Evolutionary conservation across 208 protist species (phyloP), one percentile per base, ranked within the genome.

Genomic region (Leishmania mexicana): DNA sequence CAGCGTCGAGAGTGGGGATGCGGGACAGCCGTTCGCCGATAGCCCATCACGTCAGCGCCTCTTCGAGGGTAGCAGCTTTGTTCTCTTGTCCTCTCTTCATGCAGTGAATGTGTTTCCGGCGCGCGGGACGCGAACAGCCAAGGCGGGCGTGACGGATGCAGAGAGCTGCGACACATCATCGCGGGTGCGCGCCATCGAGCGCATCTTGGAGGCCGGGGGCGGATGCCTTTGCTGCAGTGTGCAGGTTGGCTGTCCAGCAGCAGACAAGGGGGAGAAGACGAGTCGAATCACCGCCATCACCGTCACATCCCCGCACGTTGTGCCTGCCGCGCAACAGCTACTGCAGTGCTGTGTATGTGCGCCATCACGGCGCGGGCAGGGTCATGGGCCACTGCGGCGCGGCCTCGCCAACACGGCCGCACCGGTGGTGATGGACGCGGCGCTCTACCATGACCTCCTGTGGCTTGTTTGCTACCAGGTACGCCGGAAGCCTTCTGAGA

Each of bases 401-500:
- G 24, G 57, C 17, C 38, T 38, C 51, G n/a, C 73, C 6, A 6
- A 17, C 31, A 64, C 57, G 28, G 53, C 54, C 21, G 38, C 10
- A 3, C 3, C 40, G 31, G 31, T 28, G 28, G 76, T 80, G n/a
- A 80, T 51, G 21, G 83, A 79, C 40, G 78, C 15, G 10, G 65
- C 13, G 0, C 57, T 86, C 4, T 86, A 80, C 21, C 78, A 77
- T 60, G 83, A 86, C 64, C 57, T 85, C 1, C 13, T 79, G 21
- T 62, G 47, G 31, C 42, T 79, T 11, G n/a, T 80, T 3, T 78
- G 77, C 73, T 8, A 67, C 11, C 57, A 67, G 8, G 64, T 85
- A 28, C 38, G 40, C 38, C 53, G n/a, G 19, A 8, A 11, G 3
- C 38, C 19, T 8, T 62, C 57, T 0, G 75, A 78, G 31, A 31